Conservation (phyloP, 2,329 filamentous ascomycete genomes). For the Trichophyton benhamiae region DNA sequence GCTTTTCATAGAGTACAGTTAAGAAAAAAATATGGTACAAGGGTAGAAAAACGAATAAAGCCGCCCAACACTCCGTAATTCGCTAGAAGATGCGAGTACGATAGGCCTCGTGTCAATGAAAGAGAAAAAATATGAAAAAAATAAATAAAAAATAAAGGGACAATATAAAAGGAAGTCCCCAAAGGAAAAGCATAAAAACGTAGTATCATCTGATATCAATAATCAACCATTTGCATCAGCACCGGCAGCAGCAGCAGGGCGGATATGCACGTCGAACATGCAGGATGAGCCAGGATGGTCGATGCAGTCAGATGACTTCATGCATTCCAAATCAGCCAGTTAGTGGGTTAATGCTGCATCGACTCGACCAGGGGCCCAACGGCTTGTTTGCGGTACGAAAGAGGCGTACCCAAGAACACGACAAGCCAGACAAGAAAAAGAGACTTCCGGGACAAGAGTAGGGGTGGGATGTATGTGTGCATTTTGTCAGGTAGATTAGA, state of each 20-base stretch:
- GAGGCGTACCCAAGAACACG: background rate
- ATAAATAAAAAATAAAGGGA: background rate
- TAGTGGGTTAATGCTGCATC: background rate
- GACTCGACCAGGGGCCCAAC: background rate
- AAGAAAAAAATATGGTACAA: background rate
- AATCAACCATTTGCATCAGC: background rate
- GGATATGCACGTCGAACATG: background rate
- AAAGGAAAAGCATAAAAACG: background rate
- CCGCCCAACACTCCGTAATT: background rate
- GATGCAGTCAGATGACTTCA: constrained; percentile 4
- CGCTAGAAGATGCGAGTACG: background rate
- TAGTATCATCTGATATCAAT: background rate
- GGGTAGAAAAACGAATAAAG: background rate
- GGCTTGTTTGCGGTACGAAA: background rate
- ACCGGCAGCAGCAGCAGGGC: background rate
- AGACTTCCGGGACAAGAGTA: background rate
- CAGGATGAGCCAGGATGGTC: background rate
- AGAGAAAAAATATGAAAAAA: background rate
- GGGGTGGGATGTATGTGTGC: background rate
- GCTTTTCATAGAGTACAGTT: background rate
- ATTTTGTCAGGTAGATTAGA: background rate
- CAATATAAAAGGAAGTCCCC: background rate
- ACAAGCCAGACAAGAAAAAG: too few species aligned
- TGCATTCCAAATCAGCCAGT: background rate
- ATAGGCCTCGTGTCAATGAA: background rate